Conservation (phyloP, 768 basidiomycete species). For the Naganishia friedmannii region DNA sequence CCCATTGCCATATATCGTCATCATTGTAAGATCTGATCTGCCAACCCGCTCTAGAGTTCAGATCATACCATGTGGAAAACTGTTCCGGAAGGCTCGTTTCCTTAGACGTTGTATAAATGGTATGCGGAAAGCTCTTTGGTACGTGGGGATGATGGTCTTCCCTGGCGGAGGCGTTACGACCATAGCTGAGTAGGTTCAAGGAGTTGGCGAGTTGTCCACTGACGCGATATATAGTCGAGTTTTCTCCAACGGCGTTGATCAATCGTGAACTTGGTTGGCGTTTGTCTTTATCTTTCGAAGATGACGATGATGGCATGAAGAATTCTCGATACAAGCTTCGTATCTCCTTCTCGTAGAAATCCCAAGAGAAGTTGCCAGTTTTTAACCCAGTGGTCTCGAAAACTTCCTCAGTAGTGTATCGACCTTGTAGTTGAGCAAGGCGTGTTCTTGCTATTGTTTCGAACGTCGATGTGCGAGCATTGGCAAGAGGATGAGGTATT, state of each 20-base stretch:
- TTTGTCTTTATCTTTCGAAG: no score
- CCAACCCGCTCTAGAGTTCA: constrained; percentile 33
- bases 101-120: constrained; percentile 37
- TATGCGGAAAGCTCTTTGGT: constrained; percentile 22
- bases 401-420: not conserved
- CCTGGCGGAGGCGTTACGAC: not conserved
- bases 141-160: not conserved
- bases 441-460: not conserved
- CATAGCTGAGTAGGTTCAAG: not conserved
- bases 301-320: not conserved
- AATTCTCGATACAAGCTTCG: not conserved
- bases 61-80: constrained; percentile 34
- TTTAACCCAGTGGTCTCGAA: not conserved
- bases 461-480: no score
- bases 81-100: constrained; percentile 32
- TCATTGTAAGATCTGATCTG: constrained; percentile 31
- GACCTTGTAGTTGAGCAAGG: not conserved
- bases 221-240: not conserved
- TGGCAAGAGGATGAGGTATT: no score
- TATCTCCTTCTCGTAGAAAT: not conserved
- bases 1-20: constrained; percentile 34
- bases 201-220: not conserved
- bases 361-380: not conserved
- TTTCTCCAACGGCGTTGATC: not conserved
- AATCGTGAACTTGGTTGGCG: no score